phyloP scores from a whole-genome alignment of 2,329 filamentous ascomycete genomes.

The Venturia effusa region DNA sequence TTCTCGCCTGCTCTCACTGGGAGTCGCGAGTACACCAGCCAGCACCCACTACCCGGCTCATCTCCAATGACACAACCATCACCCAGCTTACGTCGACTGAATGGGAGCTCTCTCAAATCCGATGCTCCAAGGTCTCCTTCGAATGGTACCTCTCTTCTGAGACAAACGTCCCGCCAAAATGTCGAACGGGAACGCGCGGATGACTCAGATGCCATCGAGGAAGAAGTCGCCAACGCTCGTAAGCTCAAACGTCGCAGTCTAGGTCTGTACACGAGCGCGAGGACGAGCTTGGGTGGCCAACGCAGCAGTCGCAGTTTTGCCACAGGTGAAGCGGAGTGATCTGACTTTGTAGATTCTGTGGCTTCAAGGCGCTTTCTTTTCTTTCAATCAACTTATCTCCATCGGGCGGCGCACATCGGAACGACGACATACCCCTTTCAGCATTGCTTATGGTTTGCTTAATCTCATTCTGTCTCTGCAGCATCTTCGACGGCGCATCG shows the following conservation, averaged over 20 bases:
- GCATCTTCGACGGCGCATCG: background rate
- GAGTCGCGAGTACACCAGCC: slow-evolving; percentile 23
- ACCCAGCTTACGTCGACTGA: background rate
- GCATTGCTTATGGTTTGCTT: slow-evolving; percentile 3
- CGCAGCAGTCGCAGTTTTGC: background rate
- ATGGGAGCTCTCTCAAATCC: slow-evolving; percentile 4
- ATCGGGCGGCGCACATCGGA: background rate
- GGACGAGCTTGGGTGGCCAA: background rate
- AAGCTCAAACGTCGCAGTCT: slow-evolving; percentile 3
- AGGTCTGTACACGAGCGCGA: slow-evolving; percentile 7
- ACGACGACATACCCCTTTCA: background rate
- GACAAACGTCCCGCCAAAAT: background rate
- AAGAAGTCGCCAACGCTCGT: slow-evolving; percentile 1
- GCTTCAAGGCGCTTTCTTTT: background rate
- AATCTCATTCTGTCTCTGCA: background rate
- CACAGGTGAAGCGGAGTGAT: background rate
- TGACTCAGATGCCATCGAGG: background rate
- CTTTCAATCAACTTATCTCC: background rate
- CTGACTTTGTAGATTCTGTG: background rate
- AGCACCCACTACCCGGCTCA: slow-evolving; percentile 25
- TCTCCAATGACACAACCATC: slow-evolving; percentile 1
- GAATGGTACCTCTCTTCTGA: background rate
- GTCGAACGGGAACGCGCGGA: background rate
- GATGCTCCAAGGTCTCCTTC: slow-evolving; percentile 3
- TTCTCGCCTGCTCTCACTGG: slow-evolving; percentile 13